Percentiles rank a stretch among this genome's conserved stretches.
Conservation (phyloP, 208 protist genomes). For the Sergeia podlipaevii region DNA sequence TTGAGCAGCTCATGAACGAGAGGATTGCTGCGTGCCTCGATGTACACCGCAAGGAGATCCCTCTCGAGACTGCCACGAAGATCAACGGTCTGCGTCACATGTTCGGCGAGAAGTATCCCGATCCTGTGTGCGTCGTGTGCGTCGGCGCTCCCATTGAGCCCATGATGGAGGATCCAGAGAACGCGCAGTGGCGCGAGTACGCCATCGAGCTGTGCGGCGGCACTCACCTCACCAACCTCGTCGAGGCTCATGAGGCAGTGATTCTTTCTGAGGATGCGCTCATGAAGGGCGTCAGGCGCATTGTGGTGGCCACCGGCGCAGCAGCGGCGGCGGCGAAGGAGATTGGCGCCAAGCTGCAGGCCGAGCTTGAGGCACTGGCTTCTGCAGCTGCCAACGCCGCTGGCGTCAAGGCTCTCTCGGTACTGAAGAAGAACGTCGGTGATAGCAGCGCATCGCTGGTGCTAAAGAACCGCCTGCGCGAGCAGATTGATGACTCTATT, state of each 20-base stretch:
- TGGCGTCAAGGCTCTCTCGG: conserved; percentile 82
- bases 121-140: conserved; percentile 97
- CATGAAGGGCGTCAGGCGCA: conserved; percentile 90
- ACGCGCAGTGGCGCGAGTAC: conserved; percentile 83
- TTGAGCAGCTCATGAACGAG: conserved; percentile 90
- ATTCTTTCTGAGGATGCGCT: conserved; percentile 94
- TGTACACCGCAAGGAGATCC: conserved; percentile 90
- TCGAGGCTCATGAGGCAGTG: conserved; percentile 86
- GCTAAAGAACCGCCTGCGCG: conserved; percentile 75
- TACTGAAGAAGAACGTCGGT: conserved; percentile 88
- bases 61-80: conserved; percentile 63
- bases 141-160: conserved; percentile 91
- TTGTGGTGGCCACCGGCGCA: conserved; percentile 74
- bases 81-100: conserved; percentile 90
- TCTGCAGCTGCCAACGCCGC: conserved; percentile 29
- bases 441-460: conserved; percentile 74
- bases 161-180: conserved; percentile 87
- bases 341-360: conserved; percentile 38
- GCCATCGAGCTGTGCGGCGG: conserved; percentile 98
- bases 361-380: conserved; percentile 49
- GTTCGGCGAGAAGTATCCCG: conserved; percentile 99
- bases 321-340: conserved; percentile 53
- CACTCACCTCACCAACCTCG: conserved; percentile 91
- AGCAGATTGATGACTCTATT: conserved; percentile 77
- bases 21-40: conserved; percentile 64